A percentile compares a stretch with the other conserved stretches of the same genome.
Conservation (phyloP, 1,284 basidiomycete genomes). For the Ceratobasidium sp. region DNA sequence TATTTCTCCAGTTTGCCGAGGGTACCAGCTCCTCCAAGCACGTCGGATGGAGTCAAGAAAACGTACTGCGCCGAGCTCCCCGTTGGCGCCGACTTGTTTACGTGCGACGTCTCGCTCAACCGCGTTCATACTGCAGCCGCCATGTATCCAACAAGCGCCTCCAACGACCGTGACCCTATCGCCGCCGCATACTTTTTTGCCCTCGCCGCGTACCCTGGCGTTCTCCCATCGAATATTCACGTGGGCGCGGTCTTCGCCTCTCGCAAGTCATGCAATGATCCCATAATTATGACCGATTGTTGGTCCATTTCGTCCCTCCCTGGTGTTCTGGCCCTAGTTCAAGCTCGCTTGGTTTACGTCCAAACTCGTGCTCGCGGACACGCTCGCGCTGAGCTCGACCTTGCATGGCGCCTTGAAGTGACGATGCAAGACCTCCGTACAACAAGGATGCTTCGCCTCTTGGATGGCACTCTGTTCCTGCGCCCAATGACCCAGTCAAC, state of each 20-base stretch:
- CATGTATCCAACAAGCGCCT: constrained; percentile 49
- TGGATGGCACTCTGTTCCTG: constrained; percentile 82
- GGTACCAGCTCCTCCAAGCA: neutral
- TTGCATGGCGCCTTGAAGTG: constrained; percentile 46
- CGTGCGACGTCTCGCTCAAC: constrained; percentile 60
- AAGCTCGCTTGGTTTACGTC: constrained; percentile 42
- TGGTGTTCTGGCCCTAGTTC: constrained; percentile 22
- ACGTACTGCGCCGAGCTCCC: constrained; percentile 30
- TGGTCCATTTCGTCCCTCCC: constrained; percentile 35
- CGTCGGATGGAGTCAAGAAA: constrained; percentile 11
- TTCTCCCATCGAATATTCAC: constrained; percentile 64
- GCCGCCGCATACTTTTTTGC: constrained; percentile 80
- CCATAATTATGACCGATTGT: constrained; percentile 63
- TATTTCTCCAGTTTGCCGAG: constrained; percentile 52
- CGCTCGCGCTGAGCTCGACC: constrained; percentile 19
- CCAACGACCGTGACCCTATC: constrained; percentile 59
- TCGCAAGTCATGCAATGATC: constrained; percentile 53
- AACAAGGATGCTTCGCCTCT: constrained; percentile 82
- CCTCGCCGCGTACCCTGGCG: constrained; percentile 74
- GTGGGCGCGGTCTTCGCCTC: constrained; percentile 64
- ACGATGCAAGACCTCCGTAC: constrained; percentile 63
- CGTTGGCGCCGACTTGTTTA: constrained; percentile 62
- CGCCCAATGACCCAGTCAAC: constrained; percentile 64
- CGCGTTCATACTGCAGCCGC: neutral
- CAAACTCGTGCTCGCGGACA: constrained; percentile 31